These are phyloP conservation scores for Amanita molliuscula DNA, from an alignment of 768 basidiomycete genomes.

Conservation along the genomic window DNA sequence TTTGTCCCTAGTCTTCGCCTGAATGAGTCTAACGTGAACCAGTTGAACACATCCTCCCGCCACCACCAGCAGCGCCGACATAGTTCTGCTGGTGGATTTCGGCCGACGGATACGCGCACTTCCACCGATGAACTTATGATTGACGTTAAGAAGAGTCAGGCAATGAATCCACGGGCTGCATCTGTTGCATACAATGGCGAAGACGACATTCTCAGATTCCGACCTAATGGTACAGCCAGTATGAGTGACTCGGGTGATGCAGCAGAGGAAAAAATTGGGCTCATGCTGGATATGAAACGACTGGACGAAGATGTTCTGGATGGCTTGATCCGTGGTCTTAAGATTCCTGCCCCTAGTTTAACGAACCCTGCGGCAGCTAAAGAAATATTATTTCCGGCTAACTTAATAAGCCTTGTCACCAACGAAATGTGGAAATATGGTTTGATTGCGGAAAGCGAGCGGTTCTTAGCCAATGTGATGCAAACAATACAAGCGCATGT, in stretches of 20 bases:
- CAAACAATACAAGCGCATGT: constrained; percentile 95
- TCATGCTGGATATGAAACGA: constrained; percentile 84
- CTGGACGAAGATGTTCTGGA: constrained; percentile 91
- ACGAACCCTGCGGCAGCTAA: constrained; percentile 91
- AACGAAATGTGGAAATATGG: constrained; percentile 99
- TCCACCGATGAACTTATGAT: constrained; percentile 73
- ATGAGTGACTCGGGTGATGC: constrained; percentile 78
- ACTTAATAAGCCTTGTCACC: constrained; percentile 94
- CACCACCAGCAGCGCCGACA: constrained; percentile 77
- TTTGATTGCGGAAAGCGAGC: constrained; percentile 91
- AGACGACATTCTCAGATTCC: constrained; percentile 58
- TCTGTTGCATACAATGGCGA: constrained; percentile 85
- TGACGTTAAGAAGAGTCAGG: constrained; percentile 60
- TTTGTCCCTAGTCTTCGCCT: constrained; percentile 72
- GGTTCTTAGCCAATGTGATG: constrained; percentile 98
- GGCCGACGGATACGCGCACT: constrained; percentile 55
- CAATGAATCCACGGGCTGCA: constrained; percentile 70
- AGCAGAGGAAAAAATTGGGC: constrained; percentile 88
- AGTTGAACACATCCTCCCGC: constrained; percentile 25
- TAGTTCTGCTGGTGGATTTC: constrained; percentile 76
- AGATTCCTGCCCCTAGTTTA: constrained; percentile 85
- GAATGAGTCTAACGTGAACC: constrained; percentile 35
- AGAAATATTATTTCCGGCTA: constrained; percentile 98
- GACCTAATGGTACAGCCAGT: constrained; percentile 56
- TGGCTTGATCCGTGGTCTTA: constrained; percentile 82